phyloP scores from a whole-genome alignment of 768 basidiomycete genomes.

The Pisolithus orientalis region DNA sequence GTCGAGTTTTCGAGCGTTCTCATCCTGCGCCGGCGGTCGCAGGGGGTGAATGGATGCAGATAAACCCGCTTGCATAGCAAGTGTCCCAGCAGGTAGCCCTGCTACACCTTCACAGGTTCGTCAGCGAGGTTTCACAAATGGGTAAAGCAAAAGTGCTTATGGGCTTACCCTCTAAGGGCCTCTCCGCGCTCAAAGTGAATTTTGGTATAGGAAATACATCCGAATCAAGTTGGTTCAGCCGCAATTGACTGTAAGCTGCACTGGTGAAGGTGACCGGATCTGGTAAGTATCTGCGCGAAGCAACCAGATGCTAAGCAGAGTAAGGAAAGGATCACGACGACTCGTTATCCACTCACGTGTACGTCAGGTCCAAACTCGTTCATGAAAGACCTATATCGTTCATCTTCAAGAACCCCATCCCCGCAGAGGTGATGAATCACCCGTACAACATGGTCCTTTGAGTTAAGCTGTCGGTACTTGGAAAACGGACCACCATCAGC shows the following conservation, averaged over 20 bases:
- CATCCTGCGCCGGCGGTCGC: conserved; percentile 33
- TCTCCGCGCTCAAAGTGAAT: conserved; percentile 37
- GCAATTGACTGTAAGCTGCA: conserved; percentile 64
- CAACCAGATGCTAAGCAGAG: conserved; percentile 61
- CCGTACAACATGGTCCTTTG: conserved; percentile 37
- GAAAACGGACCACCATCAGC: conserved; percentile 41
- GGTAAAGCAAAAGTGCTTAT: neutral
- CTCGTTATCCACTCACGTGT: conserved; percentile 42
- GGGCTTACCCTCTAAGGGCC: conserved; percentile 31
- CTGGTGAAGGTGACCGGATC: conserved; percentile 73
- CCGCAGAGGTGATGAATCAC: conserved; percentile 71
- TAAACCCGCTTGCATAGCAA: conserved; percentile 37
- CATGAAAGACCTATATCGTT: conserved; percentile 70
- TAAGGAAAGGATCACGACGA: neutral
- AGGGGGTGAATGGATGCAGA: conserved; percentile 43
- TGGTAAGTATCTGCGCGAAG: conserved; percentile 53
- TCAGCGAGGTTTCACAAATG: neutral
- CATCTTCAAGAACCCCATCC: conserved; percentile 60
- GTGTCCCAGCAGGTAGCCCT: conserved; percentile 42
- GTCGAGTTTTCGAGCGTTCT: conserved; percentile 20
- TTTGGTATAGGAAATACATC: conserved; percentile 68
- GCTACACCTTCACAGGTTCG: conserved; percentile 24
- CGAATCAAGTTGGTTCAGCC: conserved; percentile 64
- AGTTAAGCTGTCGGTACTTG: conserved; percentile 39
- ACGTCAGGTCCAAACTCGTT: conserved; percentile 50